A percentile compares a stretch with the other conserved stretches of the same genome.
Conservation (phyloP, 1,284 basidiomycete genomes). For the Athelia psychrophila region DNA sequence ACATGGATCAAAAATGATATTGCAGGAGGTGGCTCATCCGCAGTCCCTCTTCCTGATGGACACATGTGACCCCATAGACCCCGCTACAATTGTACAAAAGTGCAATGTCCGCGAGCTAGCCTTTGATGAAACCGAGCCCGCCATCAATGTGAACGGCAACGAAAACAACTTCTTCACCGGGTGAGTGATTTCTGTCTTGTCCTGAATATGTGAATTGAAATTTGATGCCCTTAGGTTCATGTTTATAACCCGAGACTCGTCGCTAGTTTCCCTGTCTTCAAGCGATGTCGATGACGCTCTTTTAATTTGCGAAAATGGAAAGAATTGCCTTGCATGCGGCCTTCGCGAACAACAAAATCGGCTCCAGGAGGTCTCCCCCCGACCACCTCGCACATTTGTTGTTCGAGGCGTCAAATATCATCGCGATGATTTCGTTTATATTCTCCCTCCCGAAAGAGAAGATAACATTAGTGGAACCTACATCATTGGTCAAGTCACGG, state of each 20-base stretch:
- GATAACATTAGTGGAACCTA: conserved; percentile 27
- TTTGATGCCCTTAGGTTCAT: conserved; percentile 28
- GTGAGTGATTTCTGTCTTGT: conserved; percentile 28
- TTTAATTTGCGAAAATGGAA: conserved; percentile 25
- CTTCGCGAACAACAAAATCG: conserved; percentile 22
- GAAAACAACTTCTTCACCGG: conserved; percentile 53
- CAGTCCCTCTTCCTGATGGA: conserved; percentile 51
- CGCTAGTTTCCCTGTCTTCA: conserved; percentile 38
- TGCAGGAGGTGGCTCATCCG: conserved; percentile 64
- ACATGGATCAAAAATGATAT: conserved; percentile 61
- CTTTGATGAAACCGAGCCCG: conserved; percentile 38
- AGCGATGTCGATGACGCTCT: conserved; percentile 27
- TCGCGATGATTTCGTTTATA: conserved; percentile 58
- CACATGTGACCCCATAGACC: conserved; percentile 46
- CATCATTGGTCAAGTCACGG: conserved; percentile 53
- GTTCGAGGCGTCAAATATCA: conserved; percentile 48
- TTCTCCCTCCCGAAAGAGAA: conserved; percentile 25
- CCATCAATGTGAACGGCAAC: conserved; percentile 32
- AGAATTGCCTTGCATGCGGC: conserved; percentile 49
- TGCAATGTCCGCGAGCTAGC: conserved; percentile 45
- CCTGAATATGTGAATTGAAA: conserved; percentile 4
- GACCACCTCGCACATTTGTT: conserved; percentile 29
- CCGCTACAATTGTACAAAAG: conserved; percentile 50
- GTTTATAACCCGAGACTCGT: conserved; percentile 41
- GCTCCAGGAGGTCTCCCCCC: conserved; percentile 17